phyloP scores from a whole-genome alignment of 306 rosid genomes.

The Trifolium subterraneum region DNA sequence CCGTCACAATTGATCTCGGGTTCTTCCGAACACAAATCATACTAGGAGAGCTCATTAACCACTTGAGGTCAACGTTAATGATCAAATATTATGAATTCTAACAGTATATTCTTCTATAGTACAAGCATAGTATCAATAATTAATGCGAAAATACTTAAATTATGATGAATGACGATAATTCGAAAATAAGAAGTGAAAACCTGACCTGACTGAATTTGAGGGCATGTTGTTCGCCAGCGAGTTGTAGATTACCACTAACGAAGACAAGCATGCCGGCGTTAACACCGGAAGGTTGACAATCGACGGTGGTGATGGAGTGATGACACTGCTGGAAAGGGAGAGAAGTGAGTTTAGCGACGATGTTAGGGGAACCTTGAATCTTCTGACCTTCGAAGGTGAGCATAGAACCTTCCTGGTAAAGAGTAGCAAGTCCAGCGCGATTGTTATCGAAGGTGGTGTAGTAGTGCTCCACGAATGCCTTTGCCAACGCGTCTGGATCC shows the following conservation, averaged over 20 bases:
- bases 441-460: slow-evolving; percentile 79
- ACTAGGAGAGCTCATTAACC: too few relatives aligned
- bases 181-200: not conserved
- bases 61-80: too few relatives aligned
- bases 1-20: too few relatives aligned
- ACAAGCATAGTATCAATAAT: too few relatives aligned
- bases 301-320: slow-evolving; percentile 89
- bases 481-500: slow-evolving; percentile 93
- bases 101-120: too few relatives aligned
- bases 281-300: slow-evolving; percentile 87
- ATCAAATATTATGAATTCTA: too few relatives aligned
- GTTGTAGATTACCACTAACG: slow-evolving; percentile 95
- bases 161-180: not conserved
- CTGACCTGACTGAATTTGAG: slow-evolving; percentile 97
- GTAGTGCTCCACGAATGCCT: slow-evolving; percentile 95
- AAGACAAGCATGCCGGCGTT: slow-evolving; percentile 89
- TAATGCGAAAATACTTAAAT: too few relatives aligned
- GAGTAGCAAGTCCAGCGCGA: slow-evolving; percentile 51
- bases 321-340: slow-evolving; percentile 96
- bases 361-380: slow-evolving; percentile 78
- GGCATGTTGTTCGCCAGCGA: slow-evolving; percentile 89
- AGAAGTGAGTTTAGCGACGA: slow-evolving; percentile 78
- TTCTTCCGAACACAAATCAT: too few relatives aligned
- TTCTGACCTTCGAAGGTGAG: slow-evolving; percentile 94
- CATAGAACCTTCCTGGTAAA: slow-evolving; percentile 90